These are phyloP conservation scores for Solanum medicagineum DNA, from an alignment of 257 asterid genomes.

Conservation along the genomic window DNA sequence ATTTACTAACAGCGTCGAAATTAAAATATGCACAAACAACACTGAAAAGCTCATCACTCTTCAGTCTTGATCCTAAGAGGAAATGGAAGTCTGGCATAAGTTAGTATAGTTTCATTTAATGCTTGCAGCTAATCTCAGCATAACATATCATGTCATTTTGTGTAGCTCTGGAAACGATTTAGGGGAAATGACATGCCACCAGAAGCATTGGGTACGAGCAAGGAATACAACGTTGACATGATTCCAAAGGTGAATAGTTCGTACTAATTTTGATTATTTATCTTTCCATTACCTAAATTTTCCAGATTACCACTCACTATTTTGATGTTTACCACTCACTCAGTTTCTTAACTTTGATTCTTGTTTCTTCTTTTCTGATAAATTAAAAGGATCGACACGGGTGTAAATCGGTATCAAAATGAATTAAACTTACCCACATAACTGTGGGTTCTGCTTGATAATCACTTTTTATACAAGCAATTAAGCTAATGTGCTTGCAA, in stretches of 20 bases:
- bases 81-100: not conserved
- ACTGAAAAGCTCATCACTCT: not conserved
- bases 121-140: not conserved
- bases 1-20: slow-evolving; percentile 34
- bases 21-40: not conserved
- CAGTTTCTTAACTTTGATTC: not conserved
- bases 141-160: not conserved
- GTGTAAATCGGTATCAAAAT: not conserved
- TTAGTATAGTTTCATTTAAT: not conserved
- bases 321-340: not conserved
- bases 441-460: not conserved
- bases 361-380: not conserved
- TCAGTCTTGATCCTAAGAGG: not conserved
- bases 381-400: not conserved
- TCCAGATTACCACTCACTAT: not conserved
- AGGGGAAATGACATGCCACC: slow-evolving; percentile 72
- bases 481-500: not conserved
- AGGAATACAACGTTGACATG: slow-evolving; percentile 97
- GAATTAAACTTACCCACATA: not conserved
- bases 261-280: not conserved
- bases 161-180: slow-evolving; percentile 91
- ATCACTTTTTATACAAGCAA: not conserved
- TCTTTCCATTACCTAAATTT: not conserved
- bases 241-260: slow-evolving; percentile 63
- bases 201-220: slow-evolving; percentile 65